Evolutionary conservation across 2,329 filamentous ascomycete species (phyloP).

Genomic region (Aulographum hederae): DNA sequence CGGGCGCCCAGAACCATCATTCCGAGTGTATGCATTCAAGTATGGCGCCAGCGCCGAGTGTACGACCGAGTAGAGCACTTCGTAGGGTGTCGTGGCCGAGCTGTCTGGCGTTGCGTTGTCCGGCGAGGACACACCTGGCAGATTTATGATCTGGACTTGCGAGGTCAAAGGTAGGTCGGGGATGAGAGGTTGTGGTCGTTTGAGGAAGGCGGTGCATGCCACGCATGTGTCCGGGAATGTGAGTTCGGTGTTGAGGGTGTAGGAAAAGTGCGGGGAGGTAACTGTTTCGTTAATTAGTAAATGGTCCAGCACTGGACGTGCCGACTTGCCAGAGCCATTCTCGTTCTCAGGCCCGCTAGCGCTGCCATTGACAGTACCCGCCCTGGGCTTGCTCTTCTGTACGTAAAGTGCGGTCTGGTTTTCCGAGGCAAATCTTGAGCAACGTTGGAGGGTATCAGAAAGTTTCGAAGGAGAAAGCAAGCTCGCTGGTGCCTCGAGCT

Average conservation of each 20-base stretch:
- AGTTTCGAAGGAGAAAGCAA: conserved; percentile 57
- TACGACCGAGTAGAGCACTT: conserved; percentile 70
- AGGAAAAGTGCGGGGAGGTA: conserved; percentile 23
- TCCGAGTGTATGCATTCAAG: conserved; percentile 90
- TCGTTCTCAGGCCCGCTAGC: too few relatives aligned
- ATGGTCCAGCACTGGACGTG: too few relatives aligned
- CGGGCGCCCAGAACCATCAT: conserved; percentile 38
- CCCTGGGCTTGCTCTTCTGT: conserved; percentile 48
- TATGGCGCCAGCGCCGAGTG: conserved; percentile 86
- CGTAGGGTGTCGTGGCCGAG: conserved; percentile 40
- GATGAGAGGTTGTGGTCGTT: conserved; percentile 77
- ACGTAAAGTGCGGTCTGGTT: conserved; percentile 73
- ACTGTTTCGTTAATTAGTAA: too few relatives aligned
- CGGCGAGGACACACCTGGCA: conserved; percentile 62
- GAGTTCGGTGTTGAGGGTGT: conserved; percentile 67
- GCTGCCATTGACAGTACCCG: conserved; percentile 15
- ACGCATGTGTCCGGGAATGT: conserved; percentile 62
- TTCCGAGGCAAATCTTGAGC: conserved; percentile 77
- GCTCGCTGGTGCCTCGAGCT: conserved; percentile 67
- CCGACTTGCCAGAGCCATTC: too few relatives aligned
- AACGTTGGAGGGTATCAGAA: conserved; percentile 69
- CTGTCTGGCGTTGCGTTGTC: conserved; percentile 49
- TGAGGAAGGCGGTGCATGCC: conserved; percentile 75
- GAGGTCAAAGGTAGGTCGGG: conserved; percentile 62
- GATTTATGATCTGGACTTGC: conserved; percentile 83